A percentile compares a stretch with the other conserved stretches of the same genome.
phyloP scores from a whole-genome alignment of 495 filamentous ascomycete species.

The Aspergillus carlsbadensis region DNA sequence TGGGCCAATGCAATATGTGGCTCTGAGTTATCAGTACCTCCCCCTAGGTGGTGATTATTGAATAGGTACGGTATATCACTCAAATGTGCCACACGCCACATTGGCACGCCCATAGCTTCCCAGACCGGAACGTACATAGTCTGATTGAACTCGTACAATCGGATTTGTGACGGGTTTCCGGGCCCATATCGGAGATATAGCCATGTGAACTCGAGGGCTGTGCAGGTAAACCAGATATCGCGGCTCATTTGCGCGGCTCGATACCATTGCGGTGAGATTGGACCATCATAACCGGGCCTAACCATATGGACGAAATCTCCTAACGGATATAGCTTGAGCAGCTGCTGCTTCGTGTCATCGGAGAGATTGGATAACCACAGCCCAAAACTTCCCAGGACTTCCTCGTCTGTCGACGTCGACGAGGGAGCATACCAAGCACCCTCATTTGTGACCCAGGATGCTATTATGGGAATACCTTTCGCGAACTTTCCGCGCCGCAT shows the following conservation, averaged over 20 bases:
- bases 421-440: conserved; percentile 32
- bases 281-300: conserved; percentile 10
- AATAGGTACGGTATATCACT: conserved; percentile 48
- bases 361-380: conserved; percentile 24
- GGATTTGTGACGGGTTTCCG: conserved; percentile 21
- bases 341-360: conserved; percentile 21
- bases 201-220: conserved; percentile 38
- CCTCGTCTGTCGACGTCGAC: conserved; percentile 20
- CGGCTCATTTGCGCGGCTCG: conserved; percentile 44
- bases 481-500: conserved; percentile 32
- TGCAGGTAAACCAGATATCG: conserved; percentile 47
- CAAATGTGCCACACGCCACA: conserved; percentile 41
- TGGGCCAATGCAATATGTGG: conserved; percentile 16
- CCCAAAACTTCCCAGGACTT: conserved; percentile 28
- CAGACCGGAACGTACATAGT: conserved; percentile 38
- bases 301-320: conserved; percentile 33
- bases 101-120: conserved; percentile 25
- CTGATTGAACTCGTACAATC: conserved; percentile 42
- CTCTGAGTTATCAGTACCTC: conserved; percentile 22
- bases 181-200: conserved; percentile 31
- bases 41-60: conserved; percentile 25
- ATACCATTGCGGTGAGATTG: conserved; percentile 38
- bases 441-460: conserved; percentile 32
- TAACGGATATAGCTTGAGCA: conserved; percentile 36
- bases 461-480: conserved; percentile 33